Base-by-base conservation (phyloP, 495 filamentous ascomycete genomes). In the Penicillium goetzii region DNA sequence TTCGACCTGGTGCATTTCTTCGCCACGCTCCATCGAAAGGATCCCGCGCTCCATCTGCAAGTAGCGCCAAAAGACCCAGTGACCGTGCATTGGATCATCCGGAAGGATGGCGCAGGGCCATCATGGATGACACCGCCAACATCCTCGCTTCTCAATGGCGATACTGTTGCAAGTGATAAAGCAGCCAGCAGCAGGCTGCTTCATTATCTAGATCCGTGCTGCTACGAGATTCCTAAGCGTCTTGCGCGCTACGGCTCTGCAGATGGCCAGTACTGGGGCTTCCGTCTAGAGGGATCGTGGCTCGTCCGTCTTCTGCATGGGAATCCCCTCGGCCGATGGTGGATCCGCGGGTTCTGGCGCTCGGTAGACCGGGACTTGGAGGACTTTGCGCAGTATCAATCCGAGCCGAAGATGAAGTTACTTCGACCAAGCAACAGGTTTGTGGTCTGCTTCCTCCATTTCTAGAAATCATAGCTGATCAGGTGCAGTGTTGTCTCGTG, bases 1-100 rank as follows among this genome's bases (percentile, higher is more conserved):
- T 91, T 85, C 74, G 91, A 93, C 73, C 80, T 85, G 2, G 89
- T 86, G 0, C 90, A 91, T 63, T 79, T 82, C 9, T 89, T 87
- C 67, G 88, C 85, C 3, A 79, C 80, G 0, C 58, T 75, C 0
- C 73, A 75, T 47, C 67, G 58, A 10, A 68, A 68, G 0, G 61
- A 58, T 9, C 50, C 63, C 3, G 53, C 55, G 2, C 38, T 67
- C 21, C 64, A 67, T 19, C 54, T 74, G 1, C 43, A 61, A 3
- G 30, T 32, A 9, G 58, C 38, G 6, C 3, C 78, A 71, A 11
- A 86, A 79, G 7, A 73, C 80, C 57, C 76, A 80, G 53, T 77
- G 9, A 49, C 72, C 21, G 87, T 95, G 0, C 78, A 90, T 58
- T 91, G 88, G 90, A 79, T 94, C 0, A 91, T 96, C 55, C 81